Base-by-base conservation (phyloP, 2,329 filamentous ascomycete genomes). In the Colletotrichum neosansevieriae region DNA sequence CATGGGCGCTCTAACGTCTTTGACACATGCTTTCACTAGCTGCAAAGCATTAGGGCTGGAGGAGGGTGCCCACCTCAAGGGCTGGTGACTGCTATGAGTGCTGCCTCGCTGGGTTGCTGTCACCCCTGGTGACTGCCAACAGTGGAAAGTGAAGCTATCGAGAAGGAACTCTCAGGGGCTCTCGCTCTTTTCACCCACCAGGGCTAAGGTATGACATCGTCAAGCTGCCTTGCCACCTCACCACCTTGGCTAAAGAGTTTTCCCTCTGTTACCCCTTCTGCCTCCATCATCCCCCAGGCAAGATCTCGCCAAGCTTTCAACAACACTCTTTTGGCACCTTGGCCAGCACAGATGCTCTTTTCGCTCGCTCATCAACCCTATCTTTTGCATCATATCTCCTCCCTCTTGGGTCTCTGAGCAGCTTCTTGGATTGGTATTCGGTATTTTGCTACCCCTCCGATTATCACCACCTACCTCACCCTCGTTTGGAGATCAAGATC, bases 371-470 rank as follows among this genome's bases (percentile, higher is more conserved):
- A 58, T 44, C 38, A 58, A 44, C 58, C 60, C 21, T 51, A 47
- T 56, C 57, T 54, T 54, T 59, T 68, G 65, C 61, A 65, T 68
- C 56, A 54, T 68, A 56, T 51, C 54, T 54, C 53, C 47, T 54
- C 54, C 47, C 54, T 53, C 47, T 67, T 68, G 65, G 65, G 65
- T 61, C 50, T 36, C 21, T 45, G 47, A 36, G 47, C 40, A 58
- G 56, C 57, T 65, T 68, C 61, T 68, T 64, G 65, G 65, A 68
- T 68, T 47, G 65, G 54, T 29, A 47, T 56, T 58, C 34, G 47
- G 65, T 58, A 54, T 59, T 63, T 57, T 57, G 40, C 65, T 65
- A 68, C 60, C 61, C 60, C 54, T 65, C 42, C 54, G 47, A 65
- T 53, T 68, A 68, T 68, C 61, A 42, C 45, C 40, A 36, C 19